phyloP scores from a whole-genome alignment of 2,329 filamentous ascomycete species.

The Geosmithia morbida region DNA sequence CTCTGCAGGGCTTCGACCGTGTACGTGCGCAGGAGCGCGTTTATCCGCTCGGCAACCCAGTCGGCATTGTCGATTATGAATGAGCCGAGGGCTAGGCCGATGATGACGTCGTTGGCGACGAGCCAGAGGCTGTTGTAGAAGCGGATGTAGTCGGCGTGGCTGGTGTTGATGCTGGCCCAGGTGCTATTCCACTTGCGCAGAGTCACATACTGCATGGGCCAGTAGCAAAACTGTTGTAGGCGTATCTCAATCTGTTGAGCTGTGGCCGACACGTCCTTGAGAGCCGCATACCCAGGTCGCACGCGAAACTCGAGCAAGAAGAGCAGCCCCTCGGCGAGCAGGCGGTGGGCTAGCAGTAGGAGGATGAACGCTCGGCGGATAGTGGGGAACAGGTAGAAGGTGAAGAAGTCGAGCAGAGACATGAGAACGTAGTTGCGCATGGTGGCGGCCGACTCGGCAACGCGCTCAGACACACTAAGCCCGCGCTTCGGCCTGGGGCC shows the following conservation, averaged over 20 bases:
- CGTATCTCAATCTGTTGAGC: conserved; percentile 96
- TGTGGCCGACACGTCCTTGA: conserved; percentile 93
- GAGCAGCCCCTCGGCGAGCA: conserved; percentile 67
- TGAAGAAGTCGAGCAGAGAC: conserved; percentile 56
- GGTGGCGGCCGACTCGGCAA: conserved; percentile 85
- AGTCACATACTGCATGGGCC: conserved; percentile 92
- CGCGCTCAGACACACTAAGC: conserved; percentile 83
- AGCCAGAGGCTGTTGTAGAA: conserved; percentile 99
- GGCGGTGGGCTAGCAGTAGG: conserved; percentile 62
- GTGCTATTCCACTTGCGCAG: conserved; percentile 78
- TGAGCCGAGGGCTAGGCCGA: conserved; percentile 88
- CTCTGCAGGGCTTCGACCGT: conserved; percentile 77
- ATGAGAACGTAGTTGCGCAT: conserved; percentile 62
- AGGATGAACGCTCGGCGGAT: conserved; percentile 62
- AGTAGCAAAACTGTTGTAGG: conserved; percentile 95
- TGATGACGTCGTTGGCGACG: conserved; percentile 96
- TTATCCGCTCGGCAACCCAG: conserved; percentile 71
- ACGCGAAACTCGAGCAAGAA: conserved; percentile 72
- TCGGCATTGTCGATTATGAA: conserved; percentile 93
- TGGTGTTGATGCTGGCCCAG: conserved; percentile 91
- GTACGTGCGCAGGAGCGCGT: conserved; percentile 61
- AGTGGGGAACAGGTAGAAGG: conserved; percentile 64
- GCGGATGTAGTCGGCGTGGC: conserved; percentile 92
- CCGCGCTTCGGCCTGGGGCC: conserved; percentile 68
- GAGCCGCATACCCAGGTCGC: conserved; percentile 61